Evolutionary conservation across 2,329 filamentous ascomycete genomes (phyloP), one percentile per base, ranked within the genome.

Genomic region (Arthrobotrys musiformis): DNA sequence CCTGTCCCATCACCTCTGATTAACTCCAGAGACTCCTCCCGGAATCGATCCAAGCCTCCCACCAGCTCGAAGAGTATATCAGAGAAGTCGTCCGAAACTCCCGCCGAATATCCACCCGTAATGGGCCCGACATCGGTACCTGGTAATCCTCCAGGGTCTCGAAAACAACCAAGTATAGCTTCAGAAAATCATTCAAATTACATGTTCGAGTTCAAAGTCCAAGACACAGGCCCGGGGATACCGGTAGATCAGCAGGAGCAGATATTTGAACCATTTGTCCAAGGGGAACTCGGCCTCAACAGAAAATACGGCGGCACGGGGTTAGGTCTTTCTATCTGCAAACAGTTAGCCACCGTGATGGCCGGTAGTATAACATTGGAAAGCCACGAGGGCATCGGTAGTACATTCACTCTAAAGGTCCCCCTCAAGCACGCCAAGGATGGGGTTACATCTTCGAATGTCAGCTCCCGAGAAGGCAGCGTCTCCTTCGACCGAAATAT

Each of bases 221-320:
- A 93, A 82, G 94, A 97, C 80, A 94, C 90, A 0, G 94, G 94
- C 0, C 93, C 93, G 0, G 94, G 94, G 28, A 97, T 97, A 68
- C 89, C 93, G 0, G 88, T 90, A 5, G 85, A 91, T 79, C 88
- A 96, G 83, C 93, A 93, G 80, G 86, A 92, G 67, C 90, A 90
- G 79, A 93, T 97, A 13, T 97, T 97, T 82, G 94, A 97, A 82
- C 94, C 94, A 0, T 97, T 97, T 81, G 92, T 97, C 0, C 94
- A 97, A 83, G 94, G 92, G 15, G 93, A 97, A 82, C 85, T 96
- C 0, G 92, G 93, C 0, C 85, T 97, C 11, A 96, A 92, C 85
- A 95, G 93, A 83, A 95, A 95, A 81, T 96, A 91, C 81, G 93
- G 93, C 15, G 94, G 94, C 17, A 97, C 94, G 0, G 94, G 94